Evolutionary conservation across 306 rosid genomes (phyloP).

Genomic region (Cucumis sativus): DNA sequence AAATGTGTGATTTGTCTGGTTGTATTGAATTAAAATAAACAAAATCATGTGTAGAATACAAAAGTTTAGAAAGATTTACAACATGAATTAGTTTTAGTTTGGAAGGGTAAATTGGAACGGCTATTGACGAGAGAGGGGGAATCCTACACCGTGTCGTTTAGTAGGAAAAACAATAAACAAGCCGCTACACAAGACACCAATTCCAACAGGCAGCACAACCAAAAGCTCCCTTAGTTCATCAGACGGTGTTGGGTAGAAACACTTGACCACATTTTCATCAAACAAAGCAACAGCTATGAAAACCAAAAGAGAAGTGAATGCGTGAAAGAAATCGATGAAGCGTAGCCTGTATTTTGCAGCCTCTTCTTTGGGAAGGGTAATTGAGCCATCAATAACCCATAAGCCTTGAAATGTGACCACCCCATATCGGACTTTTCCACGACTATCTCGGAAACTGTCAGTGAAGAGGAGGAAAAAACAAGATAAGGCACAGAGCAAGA

Average conservation of each 20-base stretch:
- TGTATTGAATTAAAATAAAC: not conserved
- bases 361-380: slow-evolving; percentile 19
- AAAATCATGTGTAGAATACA: not conserved
- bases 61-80: not conserved
- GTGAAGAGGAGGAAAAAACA: slow-evolving; percentile 53
- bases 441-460: slow-evolving; percentile 48
- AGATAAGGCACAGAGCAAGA: slow-evolving; percentile 33
- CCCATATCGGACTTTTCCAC: slow-evolving; percentile 62
- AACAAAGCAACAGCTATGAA: slow-evolving; percentile 61
- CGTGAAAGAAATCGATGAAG: slow-evolving; percentile 53
- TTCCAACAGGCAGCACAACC: slow-evolving; percentile 50
- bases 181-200: slow-evolving; percentile 44
- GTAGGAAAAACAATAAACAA: slow-evolving; percentile 52
- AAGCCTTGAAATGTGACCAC: slow-evolving; percentile 51
- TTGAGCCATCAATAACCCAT: slow-evolving; percentile 61
- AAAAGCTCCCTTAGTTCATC: slow-evolving; percentile 41
- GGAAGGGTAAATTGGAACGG: not conserved
- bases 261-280: slow-evolving; percentile 50
- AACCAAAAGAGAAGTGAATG: slow-evolving; percentile 40
- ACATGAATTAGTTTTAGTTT: not conserved
- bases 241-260: slow-evolving; percentile 57
- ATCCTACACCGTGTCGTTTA: slow-evolving; percentile 72
- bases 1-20: not conserved
- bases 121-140: slow-evolving; percentile 45
- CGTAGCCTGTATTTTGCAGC: slow-evolving; percentile 33